Percentiles rank a stretch among this genome's conserved stretches.
These are phyloP conservation scores for Trapa incisa DNA, from an alignment of 345 rosid genomes.

Conservation along the genomic window DNA sequence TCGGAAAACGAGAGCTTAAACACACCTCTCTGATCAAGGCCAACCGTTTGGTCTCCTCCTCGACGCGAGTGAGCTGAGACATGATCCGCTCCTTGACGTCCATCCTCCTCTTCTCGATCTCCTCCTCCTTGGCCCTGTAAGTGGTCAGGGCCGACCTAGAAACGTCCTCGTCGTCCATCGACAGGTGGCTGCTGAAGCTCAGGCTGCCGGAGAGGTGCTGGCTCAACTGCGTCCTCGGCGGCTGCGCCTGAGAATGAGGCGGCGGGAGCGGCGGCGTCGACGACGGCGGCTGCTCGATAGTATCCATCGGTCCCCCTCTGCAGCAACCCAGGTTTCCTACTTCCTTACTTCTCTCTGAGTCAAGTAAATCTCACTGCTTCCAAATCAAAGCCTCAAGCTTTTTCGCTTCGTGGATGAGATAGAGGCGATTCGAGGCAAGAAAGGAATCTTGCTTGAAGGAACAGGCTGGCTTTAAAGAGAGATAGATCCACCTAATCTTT, in stretches of 20 bases:
- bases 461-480: too few species aligned
- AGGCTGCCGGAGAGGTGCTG: not conserved
- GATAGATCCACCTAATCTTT: too few species aligned
- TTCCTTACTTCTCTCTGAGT: too few species aligned
- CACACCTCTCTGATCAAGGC: not conserved
- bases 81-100: not conserved
- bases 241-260: not conserved
- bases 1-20: not conserved
- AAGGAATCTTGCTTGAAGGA: too few species aligned
- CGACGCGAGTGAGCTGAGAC: not conserved
- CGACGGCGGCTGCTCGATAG: not conserved
- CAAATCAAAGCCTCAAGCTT: too few species aligned
- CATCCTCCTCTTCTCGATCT: not conserved
- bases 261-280: not conserved
- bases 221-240: not conserved
- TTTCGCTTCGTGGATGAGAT: too few species aligned
- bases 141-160: not conserved
- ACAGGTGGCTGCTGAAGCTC: not conserved
- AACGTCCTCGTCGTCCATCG: not conserved
- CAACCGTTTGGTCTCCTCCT: not conserved
- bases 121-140: slow-evolving; percentile 1
- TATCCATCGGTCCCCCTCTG: too few species aligned
- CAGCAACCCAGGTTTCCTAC: too few species aligned
- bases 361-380: too few species aligned
- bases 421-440: too few species aligned